Conservation (phyloP, 306 rosid species). For the Cicer judaicum region DNA sequence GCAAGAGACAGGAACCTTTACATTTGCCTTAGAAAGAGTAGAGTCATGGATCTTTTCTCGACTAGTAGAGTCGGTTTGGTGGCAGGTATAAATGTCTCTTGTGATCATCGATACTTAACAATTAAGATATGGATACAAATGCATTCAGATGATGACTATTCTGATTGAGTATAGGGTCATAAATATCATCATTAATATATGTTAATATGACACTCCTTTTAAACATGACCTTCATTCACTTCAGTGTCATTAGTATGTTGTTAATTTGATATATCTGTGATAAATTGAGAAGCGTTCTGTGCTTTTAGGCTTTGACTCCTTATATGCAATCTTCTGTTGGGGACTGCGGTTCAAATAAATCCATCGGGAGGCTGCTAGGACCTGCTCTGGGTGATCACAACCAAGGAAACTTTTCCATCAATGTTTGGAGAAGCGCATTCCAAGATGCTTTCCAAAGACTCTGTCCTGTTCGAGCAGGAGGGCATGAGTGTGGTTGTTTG, state of each 20-base stretch:
- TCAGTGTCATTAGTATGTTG: background rate
- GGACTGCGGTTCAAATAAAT: conserved; percentile 51
- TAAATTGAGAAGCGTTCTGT: conserved; percentile 36
- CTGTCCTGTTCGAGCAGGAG: conserved; percentile 96
- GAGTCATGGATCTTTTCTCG: conserved; percentile 99
- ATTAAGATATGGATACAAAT: conserved; percentile 17
- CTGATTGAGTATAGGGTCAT: background rate
- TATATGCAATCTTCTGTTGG: conserved; percentile 76
- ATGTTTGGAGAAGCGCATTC: conserved; percentile 85
- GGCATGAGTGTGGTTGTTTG: conserved; percentile 97
- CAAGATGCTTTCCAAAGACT: conserved; percentile 87
- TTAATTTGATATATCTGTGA: background rate
- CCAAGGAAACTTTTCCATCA: conserved; percentile 85
- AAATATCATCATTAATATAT: background rate
- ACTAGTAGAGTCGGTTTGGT: conserved; percentile 97
- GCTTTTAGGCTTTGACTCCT: conserved; percentile 88
- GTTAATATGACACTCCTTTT: background rate
- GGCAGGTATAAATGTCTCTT: conserved; percentile 76
- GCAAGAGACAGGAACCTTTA: conserved; percentile 94
- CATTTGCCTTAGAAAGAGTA: conserved; percentile 72
- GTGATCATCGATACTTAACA: conserved; percentile 21
- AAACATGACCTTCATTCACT: conserved; percentile 9
- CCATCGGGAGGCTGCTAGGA: conserved; percentile 63
- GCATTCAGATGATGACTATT: conserved; percentile 13
- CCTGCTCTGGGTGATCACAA: conserved; percentile 85